These are phyloP conservation scores for Lyophyllum decastes DNA, from an alignment of 768 basidiomycete species.

Conservation along the genomic window DNA sequence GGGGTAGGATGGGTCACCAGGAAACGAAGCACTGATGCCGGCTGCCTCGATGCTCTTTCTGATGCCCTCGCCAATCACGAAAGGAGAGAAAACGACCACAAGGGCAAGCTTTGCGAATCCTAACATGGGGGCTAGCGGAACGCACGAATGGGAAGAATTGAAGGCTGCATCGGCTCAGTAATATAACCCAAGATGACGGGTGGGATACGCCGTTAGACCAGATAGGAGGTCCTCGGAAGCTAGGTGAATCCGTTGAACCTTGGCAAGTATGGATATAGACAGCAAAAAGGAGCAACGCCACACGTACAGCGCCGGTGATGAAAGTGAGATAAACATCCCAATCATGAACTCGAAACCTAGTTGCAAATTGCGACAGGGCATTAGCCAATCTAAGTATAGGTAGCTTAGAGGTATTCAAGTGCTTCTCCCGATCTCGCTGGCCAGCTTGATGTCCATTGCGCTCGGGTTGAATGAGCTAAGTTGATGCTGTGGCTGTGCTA, in stretches of 20 bases:
- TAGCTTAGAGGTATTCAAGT: too few species aligned
- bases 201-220: not conserved
- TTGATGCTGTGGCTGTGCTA: too few species aligned
- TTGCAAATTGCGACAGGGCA: too few species aligned
- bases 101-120: not conserved
- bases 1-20: constrained; percentile 19
- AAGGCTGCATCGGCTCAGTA: not conserved
- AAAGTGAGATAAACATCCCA: too few species aligned
- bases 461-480: too few species aligned
- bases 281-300: not conserved
- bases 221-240: not conserved
- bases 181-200: not conserved
- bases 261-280: too few species aligned
- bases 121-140: not conserved
- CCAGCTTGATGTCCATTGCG: too few species aligned
- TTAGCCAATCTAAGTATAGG: too few species aligned
- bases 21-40: constrained; percentile 19
- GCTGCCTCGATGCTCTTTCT: constrained; percentile 8
- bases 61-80: constrained; percentile 6
- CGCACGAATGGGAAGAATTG: not conserved
- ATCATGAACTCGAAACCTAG: too few species aligned
- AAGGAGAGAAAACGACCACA: not conserved
- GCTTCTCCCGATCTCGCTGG: too few species aligned
- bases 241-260: too few species aligned
- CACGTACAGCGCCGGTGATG: too few species aligned